A percentile compares a stretch with the other conserved stretches of the same genome.
Evolutionary conservation across 73 alveolate species (phyloP).

Genomic region (Blepharisma japonicum): DNA sequence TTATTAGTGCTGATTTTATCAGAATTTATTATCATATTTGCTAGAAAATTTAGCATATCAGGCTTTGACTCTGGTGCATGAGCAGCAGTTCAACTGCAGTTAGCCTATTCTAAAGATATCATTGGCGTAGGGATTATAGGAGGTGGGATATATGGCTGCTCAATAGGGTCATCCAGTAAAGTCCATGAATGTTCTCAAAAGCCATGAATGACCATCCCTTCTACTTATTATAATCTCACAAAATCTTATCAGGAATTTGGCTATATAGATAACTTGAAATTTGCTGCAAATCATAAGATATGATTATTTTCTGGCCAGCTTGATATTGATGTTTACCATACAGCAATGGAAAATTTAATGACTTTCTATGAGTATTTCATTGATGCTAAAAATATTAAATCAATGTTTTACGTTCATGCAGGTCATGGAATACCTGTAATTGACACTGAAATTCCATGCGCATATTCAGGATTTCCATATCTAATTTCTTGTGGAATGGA

Average conservation of each 20-base stretch:
- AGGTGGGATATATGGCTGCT: background rate
- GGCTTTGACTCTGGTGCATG: slow-evolving; percentile 1
- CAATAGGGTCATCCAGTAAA: background rate
- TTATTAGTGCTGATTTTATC: background rate
- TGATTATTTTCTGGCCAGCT: background rate
- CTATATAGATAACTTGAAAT: background rate
- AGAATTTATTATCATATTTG: background rate
- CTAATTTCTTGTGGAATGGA: slow-evolving; percentile 10
- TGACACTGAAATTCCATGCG: background rate
- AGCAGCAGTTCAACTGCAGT: background rate
- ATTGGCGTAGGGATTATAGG: background rate
- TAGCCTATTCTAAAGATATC: background rate
- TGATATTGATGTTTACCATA: background rate
- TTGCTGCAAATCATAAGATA: background rate
- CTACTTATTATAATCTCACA: background rate
- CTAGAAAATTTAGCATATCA: background rate
- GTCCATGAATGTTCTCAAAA: background rate
- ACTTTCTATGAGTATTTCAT: background rate
- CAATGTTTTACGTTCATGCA: background rate
- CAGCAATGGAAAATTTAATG: background rate
- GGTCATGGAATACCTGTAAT: background rate
- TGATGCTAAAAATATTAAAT: background rate
- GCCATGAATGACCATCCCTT: background rate
- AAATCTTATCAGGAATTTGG: background rate
- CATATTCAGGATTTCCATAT: background rate